Percentiles rank a stretch among this genome's conserved stretches.
phyloP scores from a whole-genome alignment of 2,329 filamentous ascomycete species.

The Fusarium sp. region DNA sequence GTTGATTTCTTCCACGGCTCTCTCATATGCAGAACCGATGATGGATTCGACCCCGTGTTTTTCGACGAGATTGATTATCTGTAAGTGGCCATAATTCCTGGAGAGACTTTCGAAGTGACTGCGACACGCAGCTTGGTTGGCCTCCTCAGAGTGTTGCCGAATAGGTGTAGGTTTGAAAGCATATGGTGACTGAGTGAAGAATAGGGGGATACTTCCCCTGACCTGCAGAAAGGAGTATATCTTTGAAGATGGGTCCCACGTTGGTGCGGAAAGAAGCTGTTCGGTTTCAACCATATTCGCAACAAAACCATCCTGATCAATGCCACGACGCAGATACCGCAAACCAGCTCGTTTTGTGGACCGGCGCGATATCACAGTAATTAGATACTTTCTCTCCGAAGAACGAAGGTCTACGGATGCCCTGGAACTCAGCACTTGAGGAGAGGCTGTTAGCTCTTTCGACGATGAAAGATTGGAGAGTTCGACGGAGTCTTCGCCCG shows the following conservation, averaged over 20 bases:
- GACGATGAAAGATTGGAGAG: constrained; percentile 51
- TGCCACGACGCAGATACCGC: constrained; percentile 87
- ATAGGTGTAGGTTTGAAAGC: constrained; percentile 88
- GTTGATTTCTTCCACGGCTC: constrained; percentile 73
- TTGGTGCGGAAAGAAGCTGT: constrained; percentile 81
- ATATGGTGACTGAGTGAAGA: constrained; percentile 95
- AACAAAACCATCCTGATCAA: constrained; percentile 87
- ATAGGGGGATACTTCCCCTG: constrained; percentile 90
- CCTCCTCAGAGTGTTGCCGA: constrained; percentile 80
- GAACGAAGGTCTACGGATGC: constrained; percentile 54
- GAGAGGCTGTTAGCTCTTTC: constrained; percentile 38
- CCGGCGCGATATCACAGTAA: constrained; percentile 92
- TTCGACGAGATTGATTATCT: constrained; percentile 87
- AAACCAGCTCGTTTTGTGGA: constrained; percentile 87
- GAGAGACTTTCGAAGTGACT: constrained; percentile 79
- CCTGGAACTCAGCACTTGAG: constrained; percentile 38
- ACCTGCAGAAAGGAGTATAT: constrained; percentile 87
- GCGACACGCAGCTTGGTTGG: constrained; percentile 81
- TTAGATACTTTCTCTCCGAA: constrained; percentile 69
- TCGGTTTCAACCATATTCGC: constrained; percentile 96
- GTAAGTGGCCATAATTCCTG: constrained; percentile 77
- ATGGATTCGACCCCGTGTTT: constrained; percentile 84
- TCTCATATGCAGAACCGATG: constrained; percentile 81
- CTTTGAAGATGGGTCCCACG: constrained; percentile 69
- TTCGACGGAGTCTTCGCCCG: constrained; percentile 57